A percentile compares a stretch with the other conserved stretches of the same genome.
Evolutionary conservation across 352 stramenopile species (phyloP).

Genomic region (Phytophthora agathidicida): DNA sequence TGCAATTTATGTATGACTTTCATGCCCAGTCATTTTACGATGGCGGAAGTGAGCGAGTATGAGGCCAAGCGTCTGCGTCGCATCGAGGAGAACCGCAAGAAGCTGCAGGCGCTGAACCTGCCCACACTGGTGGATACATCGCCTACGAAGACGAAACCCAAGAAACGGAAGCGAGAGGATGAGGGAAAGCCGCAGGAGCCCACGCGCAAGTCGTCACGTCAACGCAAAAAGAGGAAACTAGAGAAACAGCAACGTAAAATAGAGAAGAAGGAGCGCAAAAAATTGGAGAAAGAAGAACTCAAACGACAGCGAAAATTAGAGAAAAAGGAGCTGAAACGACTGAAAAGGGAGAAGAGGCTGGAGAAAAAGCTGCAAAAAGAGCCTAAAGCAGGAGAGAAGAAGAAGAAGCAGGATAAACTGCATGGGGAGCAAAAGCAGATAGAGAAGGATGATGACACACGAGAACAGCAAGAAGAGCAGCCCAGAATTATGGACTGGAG

Average conservation of each 20-base stretch:
- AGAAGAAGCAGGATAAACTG: too few relatives aligned
- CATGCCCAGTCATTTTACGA: conserved; percentile 26
- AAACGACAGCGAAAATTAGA: conserved; percentile 4
- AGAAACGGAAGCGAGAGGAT: conserved; percentile 17
- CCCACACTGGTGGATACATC: not conserved
- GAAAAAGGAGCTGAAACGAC: conserved; percentile 5
- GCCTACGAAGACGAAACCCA: not conserved
- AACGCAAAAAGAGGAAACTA: conserved; percentile 11
- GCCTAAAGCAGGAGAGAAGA: not conserved
- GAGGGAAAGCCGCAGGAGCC: conserved; percentile 9
- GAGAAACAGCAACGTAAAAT: conserved; percentile 2
- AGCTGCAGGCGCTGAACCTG: conserved; percentile 49
- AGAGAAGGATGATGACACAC: not conserved
- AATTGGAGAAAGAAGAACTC: not conserved
- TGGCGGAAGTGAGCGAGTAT: conserved; percentile 48
- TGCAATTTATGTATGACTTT: not conserved
- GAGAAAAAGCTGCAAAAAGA: conserved; percentile 11
- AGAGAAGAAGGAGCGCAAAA: conserved; percentile 1
- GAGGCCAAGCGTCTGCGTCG: conserved; percentile 66
- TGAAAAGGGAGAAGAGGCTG: conserved; percentile 5
- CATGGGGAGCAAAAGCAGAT: not conserved
- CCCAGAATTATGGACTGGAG: conserved; percentile 21
- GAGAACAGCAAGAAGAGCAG: not conserved
- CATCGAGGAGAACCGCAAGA: conserved; percentile 58
- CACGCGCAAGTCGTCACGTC: conserved; percentile 16